A percentile compares a stretch with the other conserved stretches of the same genome.
Conservation (phyloP, 345 rosid genomes). For the Acer negundo region DNA sequence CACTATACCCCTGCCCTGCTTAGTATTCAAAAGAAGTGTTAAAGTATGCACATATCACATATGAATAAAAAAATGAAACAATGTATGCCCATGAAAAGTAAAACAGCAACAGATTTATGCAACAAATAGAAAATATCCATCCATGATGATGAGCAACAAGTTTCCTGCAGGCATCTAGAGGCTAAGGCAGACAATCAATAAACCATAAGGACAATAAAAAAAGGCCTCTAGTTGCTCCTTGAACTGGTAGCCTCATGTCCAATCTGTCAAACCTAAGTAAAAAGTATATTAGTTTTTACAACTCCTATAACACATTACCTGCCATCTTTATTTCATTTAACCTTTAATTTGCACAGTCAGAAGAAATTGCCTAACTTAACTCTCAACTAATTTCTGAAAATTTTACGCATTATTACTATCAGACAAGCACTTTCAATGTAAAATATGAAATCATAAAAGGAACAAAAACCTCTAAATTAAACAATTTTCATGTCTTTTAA, state of each 20-base stretch:
- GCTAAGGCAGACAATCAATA: not conserved
- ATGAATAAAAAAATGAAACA: not conserved
- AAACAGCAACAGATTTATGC: not conserved
- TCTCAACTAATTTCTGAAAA: constrained; percentile 2
- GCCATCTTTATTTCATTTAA: not conserved
- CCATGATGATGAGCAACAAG: not conserved
- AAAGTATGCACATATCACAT: constrained; percentile 1
- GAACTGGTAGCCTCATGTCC: not conserved
- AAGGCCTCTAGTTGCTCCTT: not conserved
- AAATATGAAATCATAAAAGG: not conserved
- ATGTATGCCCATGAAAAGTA: not conserved
- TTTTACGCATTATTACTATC: not conserved
- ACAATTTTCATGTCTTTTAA: not conserved
- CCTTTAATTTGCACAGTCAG: not conserved
- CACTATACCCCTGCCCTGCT: constrained; percentile 86
- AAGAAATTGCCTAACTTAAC: not conserved
- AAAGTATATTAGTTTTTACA: not conserved
- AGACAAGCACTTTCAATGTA: not conserved
- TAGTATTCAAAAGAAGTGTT: constrained; percentile 18
- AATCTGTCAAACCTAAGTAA: not conserved
- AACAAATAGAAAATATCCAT: not conserved
- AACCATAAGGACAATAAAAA: not conserved
- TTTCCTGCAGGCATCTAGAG: not conserved
- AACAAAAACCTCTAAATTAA: not conserved
- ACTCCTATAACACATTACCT: not conserved